Evolutionary conservation across 2,329 filamentous ascomycete species (phyloP).

Genomic region (Blastomyces emzantsi): DNA sequence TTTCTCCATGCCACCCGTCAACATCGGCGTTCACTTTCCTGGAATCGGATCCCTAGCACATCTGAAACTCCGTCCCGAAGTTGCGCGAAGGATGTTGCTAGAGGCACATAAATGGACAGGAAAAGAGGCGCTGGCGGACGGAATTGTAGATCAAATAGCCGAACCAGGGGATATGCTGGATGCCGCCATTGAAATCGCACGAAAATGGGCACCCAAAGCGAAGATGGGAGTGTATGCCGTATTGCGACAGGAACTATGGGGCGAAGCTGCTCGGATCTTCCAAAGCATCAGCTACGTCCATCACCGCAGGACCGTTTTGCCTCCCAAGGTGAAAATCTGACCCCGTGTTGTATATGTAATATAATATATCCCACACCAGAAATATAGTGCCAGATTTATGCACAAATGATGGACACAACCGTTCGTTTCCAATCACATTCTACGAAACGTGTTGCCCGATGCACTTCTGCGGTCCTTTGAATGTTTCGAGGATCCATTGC

Average conservation of each 20-base stretch:
- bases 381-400: slow-evolving; percentile 2
- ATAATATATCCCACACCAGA: background rate
- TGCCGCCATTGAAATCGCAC: slow-evolving; percentile 30
- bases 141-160: slow-evolving; percentile 40
- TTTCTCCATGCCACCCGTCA: slow-evolving; percentile 38
- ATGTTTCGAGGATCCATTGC: slow-evolving; percentile 21
- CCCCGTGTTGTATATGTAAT: background rate
- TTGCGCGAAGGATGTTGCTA: slow-evolving; percentile 42
- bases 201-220: slow-evolving; percentile 23
- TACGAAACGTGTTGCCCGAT: slow-evolving; percentile 41
- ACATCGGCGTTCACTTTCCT: slow-evolving; percentile 42
- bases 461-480: slow-evolving; percentile 41
- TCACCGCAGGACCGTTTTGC: slow-evolving; percentile 10
- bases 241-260: slow-evolving; percentile 11
- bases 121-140: slow-evolving; percentile 36
- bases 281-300: slow-evolving; percentile 11
- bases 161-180: slow-evolving; percentile 35
- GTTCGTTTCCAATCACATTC: slow-evolving; percentile 29
- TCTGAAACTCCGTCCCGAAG: slow-evolving; percentile 37
- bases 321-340: slow-evolving; percentile 12
- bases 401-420: background rate
- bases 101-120: slow-evolving; percentile 43
- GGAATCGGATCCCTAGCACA: slow-evolving; percentile 40
- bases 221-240: slow-evolving; percentile 11
- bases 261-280: slow-evolving; percentile 10